These are phyloP conservation scores for Scheffersomyces coipomensis DNA, from an alignment of 805 yeast species.

Conservation along the genomic window DNA sequence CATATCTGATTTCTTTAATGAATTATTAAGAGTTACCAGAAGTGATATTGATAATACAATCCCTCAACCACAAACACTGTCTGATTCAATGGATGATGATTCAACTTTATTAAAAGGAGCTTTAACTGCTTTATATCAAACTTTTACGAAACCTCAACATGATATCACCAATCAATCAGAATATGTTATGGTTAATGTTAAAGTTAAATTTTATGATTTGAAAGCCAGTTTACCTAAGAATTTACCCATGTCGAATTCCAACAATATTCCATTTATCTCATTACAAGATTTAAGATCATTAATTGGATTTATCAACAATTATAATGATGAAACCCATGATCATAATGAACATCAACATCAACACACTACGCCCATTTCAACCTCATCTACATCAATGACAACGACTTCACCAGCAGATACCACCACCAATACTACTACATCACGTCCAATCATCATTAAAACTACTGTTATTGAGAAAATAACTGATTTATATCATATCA, in stretches of 20 bases:
- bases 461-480: slow-evolving; percentile 41
- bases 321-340: neutral
- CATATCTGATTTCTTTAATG: slow-evolving; percentile 24
- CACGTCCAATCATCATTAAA: slow-evolving; percentile 30
- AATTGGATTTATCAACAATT: slow-evolving; percentile 54
- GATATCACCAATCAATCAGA: slow-evolving; percentile 12
- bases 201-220: slow-evolving; percentile 60
- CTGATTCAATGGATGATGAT: slow-evolving; percentile 14
- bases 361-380: slow-evolving; percentile 8
- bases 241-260: slow-evolving; percentile 49
- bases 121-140: slow-evolving; percentile 39
- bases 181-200: slow-evolving; percentile 68
- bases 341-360: slow-evolving; percentile 16
- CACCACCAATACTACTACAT: neutral
- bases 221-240: slow-evolving; percentile 52
- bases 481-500: slow-evolving; percentile 35
- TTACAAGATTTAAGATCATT: slow-evolving; percentile 60
- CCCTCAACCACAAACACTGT: neutral
- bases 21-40: slow-evolving; percentile 18
- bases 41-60: neutral
- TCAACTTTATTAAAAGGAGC: slow-evolving; percentile 36
- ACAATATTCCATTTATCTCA: slow-evolving; percentile 55
- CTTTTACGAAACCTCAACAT: slow-evolving; percentile 25
- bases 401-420: neutral
- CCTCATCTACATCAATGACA: neutral